Evolutionary conservation across 768 basidiomycete species (phyloP).

Genomic region (Mycena galericulata): DNA sequence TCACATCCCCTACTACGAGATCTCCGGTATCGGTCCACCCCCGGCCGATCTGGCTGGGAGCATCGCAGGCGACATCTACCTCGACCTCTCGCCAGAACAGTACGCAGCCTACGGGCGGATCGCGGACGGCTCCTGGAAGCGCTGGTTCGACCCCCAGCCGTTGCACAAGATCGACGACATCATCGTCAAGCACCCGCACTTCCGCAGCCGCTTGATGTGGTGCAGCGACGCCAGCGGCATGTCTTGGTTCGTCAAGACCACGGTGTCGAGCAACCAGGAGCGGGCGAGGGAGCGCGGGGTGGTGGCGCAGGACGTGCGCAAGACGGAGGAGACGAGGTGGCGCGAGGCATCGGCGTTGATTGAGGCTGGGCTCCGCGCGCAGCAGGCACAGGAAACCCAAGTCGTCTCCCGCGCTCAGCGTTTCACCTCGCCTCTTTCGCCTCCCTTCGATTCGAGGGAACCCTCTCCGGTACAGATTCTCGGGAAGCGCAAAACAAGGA

Average conservation of each 20-base stretch:
- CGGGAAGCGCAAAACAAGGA: conserved; percentile 11
- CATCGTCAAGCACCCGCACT: conserved; percentile 21
- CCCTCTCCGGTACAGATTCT: neutral
- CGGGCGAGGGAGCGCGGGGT: neutral
- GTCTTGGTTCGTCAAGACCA: conserved; percentile 15
- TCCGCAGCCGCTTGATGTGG: conserved; percentile 9
- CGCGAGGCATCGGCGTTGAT: conserved; percentile 13
- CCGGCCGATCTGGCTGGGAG: conserved; percentile 5
- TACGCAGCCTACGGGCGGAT: conserved; percentile 10
- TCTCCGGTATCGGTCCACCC: conserved; percentile 15
- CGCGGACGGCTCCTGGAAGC: conserved; percentile 16
- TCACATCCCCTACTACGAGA: conserved; percentile 18
- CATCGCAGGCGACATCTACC: conserved; percentile 19
- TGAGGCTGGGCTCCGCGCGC: neutral
- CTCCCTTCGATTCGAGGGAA: neutral
- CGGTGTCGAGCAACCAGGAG: neutral
- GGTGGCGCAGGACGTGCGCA: neutral
- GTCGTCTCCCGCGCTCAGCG: neutral
- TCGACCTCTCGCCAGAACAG: conserved; percentile 8
- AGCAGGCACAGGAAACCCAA: neutral
- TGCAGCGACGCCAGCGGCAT: conserved; percentile 2
- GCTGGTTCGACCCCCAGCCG: conserved; percentile 27
- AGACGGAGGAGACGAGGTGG: conserved; percentile 7
- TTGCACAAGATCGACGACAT: neutral
- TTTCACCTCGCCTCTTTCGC: conserved; percentile 9